Base-by-base conservation (phyloP, 495 filamentous ascomycete genomes). In the Penicillium mononematosum region DNA sequence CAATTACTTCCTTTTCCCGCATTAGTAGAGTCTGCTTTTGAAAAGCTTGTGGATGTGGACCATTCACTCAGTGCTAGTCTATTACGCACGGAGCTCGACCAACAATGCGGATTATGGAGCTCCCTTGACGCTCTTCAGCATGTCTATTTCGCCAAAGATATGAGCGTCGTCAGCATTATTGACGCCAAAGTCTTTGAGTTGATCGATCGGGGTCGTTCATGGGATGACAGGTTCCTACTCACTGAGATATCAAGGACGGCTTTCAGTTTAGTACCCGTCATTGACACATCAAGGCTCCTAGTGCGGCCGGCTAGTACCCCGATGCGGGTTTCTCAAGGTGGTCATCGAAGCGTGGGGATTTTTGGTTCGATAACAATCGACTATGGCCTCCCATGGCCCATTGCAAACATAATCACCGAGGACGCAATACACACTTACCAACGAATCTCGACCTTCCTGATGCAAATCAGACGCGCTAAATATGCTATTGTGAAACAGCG, bases 161-260 rank as follows among this genome's bases (percentile, higher is more conserved):
- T 90, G 27, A 77, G 84, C 17, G 66, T 81, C 3, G 79, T 85
- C 8, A 79, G 84, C 43, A 65, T 71, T 0, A 85, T 97, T 50
- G 81, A 88, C 17, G 71, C 78, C 27, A 81, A 83, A 14, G 72
- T 97, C 16, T 96, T 96, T 67, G 84, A 90, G 39, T 83, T 88
- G 38, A 81, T 97, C 19, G 90, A 94, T 59, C 77, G 77, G 19
- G 70, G 85, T 7, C 82, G 68, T 17, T 79, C 78, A 24, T 97
- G 93, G 92, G 86, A 85, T 56, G 91, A 98, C 71, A 81, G 85
- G 20, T 95, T 91, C 65, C 76, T 88, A 5, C 75, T 96, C 32
- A 96, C 89, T 3, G 91, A 94, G 62, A 70, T 93, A 8, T 84
- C 86, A 5, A 89, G 89, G 53, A 82, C 81, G 34, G 82, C 86